Conservation (phyloP, 2,329 filamentous ascomycete species). For the Coniochaeta sp. region DNA sequence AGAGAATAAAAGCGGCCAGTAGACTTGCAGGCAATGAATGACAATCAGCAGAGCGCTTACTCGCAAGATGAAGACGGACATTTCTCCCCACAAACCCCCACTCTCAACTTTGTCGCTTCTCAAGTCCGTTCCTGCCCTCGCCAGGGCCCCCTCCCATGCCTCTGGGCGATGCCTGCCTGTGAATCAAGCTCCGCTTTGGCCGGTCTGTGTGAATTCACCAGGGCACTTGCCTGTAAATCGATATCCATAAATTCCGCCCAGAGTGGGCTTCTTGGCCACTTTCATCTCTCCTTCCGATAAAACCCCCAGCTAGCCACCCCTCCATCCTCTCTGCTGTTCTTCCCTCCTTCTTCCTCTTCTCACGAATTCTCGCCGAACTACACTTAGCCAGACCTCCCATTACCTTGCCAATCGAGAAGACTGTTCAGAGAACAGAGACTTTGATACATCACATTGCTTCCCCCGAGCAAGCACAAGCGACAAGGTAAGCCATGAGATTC, state of each 20-base stretch:
- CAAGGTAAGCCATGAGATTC: background rate
- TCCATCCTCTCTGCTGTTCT: conserved; percentile 16
- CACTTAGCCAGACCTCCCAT: background rate
- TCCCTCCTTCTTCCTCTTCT: conserved; percentile 18
- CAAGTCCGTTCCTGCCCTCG: background rate
- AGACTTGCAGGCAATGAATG: background rate
- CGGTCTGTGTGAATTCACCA: conserved; percentile 13
- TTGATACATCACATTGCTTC: background rate
- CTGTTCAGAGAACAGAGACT: background rate
- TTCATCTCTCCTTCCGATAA: conserved; percentile 18
- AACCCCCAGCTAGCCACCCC: conserved; percentile 24
- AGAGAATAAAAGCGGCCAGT: background rate
- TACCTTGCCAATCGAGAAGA: background rate
- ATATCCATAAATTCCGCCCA: conserved; percentile 6
- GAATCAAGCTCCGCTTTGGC: conserved; percentile 12
- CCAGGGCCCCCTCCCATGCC: background rate
- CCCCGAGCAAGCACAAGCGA: background rate
- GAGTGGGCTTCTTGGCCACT: conserved; percentile 5
- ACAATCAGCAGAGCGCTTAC: no score
- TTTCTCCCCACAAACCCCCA: background rate
- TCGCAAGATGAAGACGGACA: no score
- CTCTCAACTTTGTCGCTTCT: background rate
- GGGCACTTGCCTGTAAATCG: conserved; percentile 10
- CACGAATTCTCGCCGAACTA: conserved; percentile 9
- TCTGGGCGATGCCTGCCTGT: background rate